These are phyloP conservation scores for Aspergillus alliaceus DNA, from an alignment of 2,329 filamentous ascomycete species.

Conservation along the genomic window DNA sequence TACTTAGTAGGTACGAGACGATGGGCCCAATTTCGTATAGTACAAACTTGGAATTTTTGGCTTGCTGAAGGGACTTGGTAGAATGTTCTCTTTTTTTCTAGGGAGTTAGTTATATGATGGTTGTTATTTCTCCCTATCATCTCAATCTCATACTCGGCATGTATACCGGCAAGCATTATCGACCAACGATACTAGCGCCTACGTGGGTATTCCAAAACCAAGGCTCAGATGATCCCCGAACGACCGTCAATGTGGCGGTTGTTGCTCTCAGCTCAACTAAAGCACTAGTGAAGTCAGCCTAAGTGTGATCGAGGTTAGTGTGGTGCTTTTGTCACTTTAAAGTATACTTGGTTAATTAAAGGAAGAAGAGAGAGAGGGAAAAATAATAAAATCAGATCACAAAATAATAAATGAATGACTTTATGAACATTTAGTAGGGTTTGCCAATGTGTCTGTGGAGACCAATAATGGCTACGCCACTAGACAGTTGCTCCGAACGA, in stretches of 20 bases:
- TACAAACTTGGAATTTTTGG: too few species aligned
- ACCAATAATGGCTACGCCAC: constrained; percentile 14
- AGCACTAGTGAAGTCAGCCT: constrained; percentile 10
- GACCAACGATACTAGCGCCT: background rate
- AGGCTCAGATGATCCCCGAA: constrained; percentile 7
- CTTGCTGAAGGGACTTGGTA: background rate
- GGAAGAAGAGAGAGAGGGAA: too few species aligned
- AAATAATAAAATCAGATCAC: too few species aligned
- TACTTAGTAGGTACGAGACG: background rate
- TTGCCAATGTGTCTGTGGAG: constrained; percentile 6
- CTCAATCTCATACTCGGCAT: background rate
- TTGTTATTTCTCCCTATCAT: background rate
- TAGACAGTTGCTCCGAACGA: constrained; percentile 9
- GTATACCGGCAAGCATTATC: background rate
- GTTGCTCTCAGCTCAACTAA: constrained; percentile 9
- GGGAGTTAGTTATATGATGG: background rate
- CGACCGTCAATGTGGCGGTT: constrained; percentile 11
- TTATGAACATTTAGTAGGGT: background rate
- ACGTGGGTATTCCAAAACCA: background rate
- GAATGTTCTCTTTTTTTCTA: background rate
- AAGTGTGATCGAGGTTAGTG: constrained; percentile 4
- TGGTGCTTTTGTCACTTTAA: constrained; percentile 15
- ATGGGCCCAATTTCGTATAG: background rate
- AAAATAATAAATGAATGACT: too few species aligned
- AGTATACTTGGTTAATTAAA: background rate